Evolutionary conservation across 306 rosid genomes (phyloP).

Genomic region (Nissolia schottii): DNA sequence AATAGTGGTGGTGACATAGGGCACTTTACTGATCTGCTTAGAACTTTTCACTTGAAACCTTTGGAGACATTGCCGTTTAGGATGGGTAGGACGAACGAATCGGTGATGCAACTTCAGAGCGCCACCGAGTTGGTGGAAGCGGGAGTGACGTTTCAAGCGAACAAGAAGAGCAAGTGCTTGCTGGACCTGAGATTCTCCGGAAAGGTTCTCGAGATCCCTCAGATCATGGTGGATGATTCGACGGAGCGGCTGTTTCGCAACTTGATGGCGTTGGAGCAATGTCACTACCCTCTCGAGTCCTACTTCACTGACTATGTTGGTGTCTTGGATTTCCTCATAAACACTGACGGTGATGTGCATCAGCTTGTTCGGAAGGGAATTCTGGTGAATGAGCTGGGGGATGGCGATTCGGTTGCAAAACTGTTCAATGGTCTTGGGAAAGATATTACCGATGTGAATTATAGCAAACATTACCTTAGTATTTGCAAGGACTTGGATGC

Average conservation of each 20-base stretch:
- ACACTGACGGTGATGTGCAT: conserved; percentile 27
- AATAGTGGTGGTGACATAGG: conserved; percentile 5
- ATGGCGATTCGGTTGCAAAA: conserved; percentile 24
- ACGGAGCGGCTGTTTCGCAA: conserved; percentile 30
- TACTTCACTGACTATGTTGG: conserved; percentile 26
- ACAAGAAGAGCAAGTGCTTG: not conserved
- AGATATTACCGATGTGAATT: not conserved
- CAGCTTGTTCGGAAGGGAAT: conserved; percentile 8
- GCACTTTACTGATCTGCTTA: conserved; percentile 37
- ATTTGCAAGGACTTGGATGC: conserved; percentile 14
- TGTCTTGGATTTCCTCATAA: conserved; percentile 23
- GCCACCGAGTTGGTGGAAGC: conserved; percentile 31
- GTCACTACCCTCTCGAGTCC: conserved; percentile 2
- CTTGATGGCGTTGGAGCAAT: conserved; percentile 36
- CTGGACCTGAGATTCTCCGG: conserved; percentile 24
- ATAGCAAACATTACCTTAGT: not conserved
- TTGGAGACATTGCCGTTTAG: not conserved
- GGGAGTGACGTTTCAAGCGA: conserved; percentile 17
- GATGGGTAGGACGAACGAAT: not conserved
- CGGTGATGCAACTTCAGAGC: not conserved
- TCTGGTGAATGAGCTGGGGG: conserved; percentile 17
- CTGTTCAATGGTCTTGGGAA: conserved; percentile 24
- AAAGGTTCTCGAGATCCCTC: conserved; percentile 29
- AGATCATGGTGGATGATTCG: conserved; percentile 17
- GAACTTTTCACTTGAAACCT: conserved; percentile 26